Conservation (phyloP, 2,329 filamentous ascomycete genomes). For the Pseudocercospora eumusae region DNA sequence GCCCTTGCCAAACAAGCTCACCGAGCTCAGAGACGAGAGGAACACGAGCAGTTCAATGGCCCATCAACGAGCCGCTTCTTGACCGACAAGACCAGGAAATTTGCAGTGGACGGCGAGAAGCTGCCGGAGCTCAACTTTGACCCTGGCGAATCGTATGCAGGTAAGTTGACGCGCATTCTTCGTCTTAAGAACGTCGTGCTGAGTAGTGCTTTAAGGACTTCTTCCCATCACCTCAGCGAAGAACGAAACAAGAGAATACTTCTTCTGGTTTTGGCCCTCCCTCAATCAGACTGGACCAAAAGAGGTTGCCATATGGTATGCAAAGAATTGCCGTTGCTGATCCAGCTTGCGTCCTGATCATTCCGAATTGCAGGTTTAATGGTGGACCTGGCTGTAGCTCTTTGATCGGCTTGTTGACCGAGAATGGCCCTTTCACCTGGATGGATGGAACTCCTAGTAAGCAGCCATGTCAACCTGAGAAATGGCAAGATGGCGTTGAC, state of each 20-base stretch:
- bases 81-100: constrained; percentile 21
- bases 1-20: not conserved
- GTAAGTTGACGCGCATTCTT: not conserved
- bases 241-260: constrained; percentile 52
- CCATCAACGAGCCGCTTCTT: constrained; percentile 13
- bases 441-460: constrained; percentile 14
- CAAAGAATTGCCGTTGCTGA: not conserved
- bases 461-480: not conserved
- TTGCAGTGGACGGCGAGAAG: constrained; percentile 35
- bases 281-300: constrained; percentile 50
- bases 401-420: constrained; percentile 26
- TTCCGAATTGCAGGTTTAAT: constrained; percentile 24
- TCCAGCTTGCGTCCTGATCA: not conserved
- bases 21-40: not conserved
- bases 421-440: constrained; percentile 43
- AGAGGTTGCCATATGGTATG: constrained; percentile 55
- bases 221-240: constrained; percentile 55
- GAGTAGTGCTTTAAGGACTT: constrained; percentile 38
- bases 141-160: constrained; percentile 48
- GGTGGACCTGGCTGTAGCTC: constrained; percentile 32
- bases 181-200: not conserved
- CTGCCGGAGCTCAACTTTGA: constrained; percentile 47
- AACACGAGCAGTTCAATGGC: not conserved
- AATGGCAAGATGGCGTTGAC: not conserved
- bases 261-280: constrained; percentile 60